Percentiles rank a stretch among this genome's conserved stretches.
These are phyloP conservation scores for Funneliformis mosseae DNA, from an alignment of 192 early-diverging fungal genomes.

Conservation along the genomic window DNA sequence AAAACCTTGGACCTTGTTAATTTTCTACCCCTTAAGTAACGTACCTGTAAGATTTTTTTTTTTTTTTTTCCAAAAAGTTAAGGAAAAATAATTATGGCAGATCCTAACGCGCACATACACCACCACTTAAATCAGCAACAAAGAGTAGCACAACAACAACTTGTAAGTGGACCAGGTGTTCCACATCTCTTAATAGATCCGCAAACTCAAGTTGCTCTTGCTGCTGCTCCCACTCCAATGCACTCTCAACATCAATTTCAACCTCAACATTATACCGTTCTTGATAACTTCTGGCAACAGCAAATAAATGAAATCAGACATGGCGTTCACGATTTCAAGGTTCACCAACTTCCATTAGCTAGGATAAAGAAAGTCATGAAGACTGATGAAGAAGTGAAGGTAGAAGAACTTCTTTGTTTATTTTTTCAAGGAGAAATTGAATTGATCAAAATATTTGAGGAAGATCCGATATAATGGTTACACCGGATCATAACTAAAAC, in stretches of 20 bases:
- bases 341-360: conserved; percentile 88
- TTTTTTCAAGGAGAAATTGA: not conserved
- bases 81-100: conserved; percentile 9
- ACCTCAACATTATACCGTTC: conserved; percentile 32
- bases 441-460: conserved; percentile 1
- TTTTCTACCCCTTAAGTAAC: not conserved
- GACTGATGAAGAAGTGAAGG: conserved; percentile 93
- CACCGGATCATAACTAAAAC: not conserved
- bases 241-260: conserved; percentile 24
- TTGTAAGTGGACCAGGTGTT: conserved; percentile 8
- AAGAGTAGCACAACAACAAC: not conserved
- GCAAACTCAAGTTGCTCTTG: conserved; percentile 10
- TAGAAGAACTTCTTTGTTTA: conserved; percentile 1
- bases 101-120: conserved; percentile 16
- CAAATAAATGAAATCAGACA: conserved; percentile 67
- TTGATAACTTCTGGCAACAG: conserved; percentile 70
- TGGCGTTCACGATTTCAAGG: conserved; percentile 83
- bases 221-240: conserved; percentile 1
- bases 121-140: conserved; percentile 6
- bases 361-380: conserved; percentile 99
- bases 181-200: conserved; percentile 20
- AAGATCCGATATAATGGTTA: conserved; percentile 23
- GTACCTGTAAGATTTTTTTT: not conserved
- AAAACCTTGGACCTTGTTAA: not conserved
- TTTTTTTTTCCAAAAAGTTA: too few relatives aligned